Evolutionary conservation across 192 early-diverging fungal species (phyloP).

Genomic region (Podochytrium sp.): DNA sequence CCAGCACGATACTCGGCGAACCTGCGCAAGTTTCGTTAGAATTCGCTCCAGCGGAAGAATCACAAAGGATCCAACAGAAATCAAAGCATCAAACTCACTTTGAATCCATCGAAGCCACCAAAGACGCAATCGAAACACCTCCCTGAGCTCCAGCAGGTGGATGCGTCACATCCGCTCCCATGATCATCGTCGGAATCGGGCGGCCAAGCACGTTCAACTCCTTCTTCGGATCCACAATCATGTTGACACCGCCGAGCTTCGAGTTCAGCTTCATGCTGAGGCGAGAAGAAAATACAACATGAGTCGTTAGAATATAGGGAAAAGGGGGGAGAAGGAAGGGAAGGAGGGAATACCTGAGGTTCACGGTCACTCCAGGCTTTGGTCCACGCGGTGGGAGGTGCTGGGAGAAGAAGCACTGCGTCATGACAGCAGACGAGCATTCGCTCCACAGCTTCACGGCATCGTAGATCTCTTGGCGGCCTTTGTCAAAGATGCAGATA

Average conservation of each 20-base stretch:
- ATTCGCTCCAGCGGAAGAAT: no score
- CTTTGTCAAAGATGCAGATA: slow-evolving; percentile 19
- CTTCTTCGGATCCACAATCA: slow-evolving; percentile 24
- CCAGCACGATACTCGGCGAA: slow-evolving; percentile 42
- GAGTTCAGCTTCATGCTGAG: no score
- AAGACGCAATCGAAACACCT: slow-evolving; percentile 53
- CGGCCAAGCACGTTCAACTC: slow-evolving; percentile 14
- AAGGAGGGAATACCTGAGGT: no score
- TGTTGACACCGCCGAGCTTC: slow-evolving; percentile 34
- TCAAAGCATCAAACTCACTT: not conserved
- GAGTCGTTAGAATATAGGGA: no score
- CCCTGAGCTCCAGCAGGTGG: slow-evolving; percentile 63
- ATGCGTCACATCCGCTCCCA: slow-evolving; percentile 90
- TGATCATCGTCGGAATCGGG: slow-evolving; percentile 25
- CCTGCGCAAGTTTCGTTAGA: not conserved
- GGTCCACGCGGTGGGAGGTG: slow-evolving; percentile 48
- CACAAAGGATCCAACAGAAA: not conserved
- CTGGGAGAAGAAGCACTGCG: slow-evolving; percentile 73
- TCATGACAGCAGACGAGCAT: slow-evolving; percentile 75
- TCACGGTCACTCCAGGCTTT: slow-evolving; percentile 65
- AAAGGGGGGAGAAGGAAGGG: no score
- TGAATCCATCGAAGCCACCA: slow-evolving; percentile 47
- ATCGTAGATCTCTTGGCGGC: slow-evolving; percentile 61
- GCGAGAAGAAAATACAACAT: no score
- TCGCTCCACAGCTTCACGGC: slow-evolving; percentile 82